phyloP scores from a whole-genome alignment of 805 yeast genomes.

The Ogataea neopini region DNA sequence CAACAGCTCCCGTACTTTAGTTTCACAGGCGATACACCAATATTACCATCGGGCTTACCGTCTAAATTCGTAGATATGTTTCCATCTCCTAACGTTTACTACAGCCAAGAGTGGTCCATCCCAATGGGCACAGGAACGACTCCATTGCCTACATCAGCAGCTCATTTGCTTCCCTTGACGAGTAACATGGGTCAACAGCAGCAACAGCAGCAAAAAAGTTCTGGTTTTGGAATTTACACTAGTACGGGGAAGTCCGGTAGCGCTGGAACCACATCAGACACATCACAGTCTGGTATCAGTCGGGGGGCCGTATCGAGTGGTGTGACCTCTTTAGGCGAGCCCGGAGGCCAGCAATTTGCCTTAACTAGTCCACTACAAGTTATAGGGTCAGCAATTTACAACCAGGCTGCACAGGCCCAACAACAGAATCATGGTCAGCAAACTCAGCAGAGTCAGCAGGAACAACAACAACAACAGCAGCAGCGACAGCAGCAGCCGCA shows the following conservation, averaged over 20 bases:
- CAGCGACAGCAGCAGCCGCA: neutral
- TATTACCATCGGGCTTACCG: conserved; percentile 70
- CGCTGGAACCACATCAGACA: conserved; percentile 1
- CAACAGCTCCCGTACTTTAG: conserved; percentile 17
- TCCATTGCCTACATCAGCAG: conserved; percentile 37
- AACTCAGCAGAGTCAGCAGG: neutral
- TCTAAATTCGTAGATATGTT: conserved; percentile 72
- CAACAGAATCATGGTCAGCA: neutral
- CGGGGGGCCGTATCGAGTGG: conserved; percentile 20
- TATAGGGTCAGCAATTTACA: conserved; percentile 29
- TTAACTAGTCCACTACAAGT: conserved; percentile 29
- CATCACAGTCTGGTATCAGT: neutral
- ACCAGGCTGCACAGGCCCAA: conserved; percentile 23
- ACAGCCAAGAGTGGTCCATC: conserved; percentile 56
- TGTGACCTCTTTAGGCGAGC: conserved; percentile 6
- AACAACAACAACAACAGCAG: neutral
- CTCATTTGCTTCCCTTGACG: conserved; percentile 25
- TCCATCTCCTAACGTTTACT: conserved; percentile 80
- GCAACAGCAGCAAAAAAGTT: conserved; percentile 16
- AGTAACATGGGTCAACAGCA: conserved; percentile 9
- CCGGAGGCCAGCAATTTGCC: conserved; percentile 8
- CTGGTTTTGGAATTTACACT: conserved; percentile 3
- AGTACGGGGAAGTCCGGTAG: conserved; percentile 7
- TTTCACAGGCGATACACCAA: conserved; percentile 53
- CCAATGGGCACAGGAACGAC: conserved; percentile 47